phyloP scores from a whole-genome alignment of 2,329 filamentous ascomycete genomes.

The Fusarium sulawesiense region DNA sequence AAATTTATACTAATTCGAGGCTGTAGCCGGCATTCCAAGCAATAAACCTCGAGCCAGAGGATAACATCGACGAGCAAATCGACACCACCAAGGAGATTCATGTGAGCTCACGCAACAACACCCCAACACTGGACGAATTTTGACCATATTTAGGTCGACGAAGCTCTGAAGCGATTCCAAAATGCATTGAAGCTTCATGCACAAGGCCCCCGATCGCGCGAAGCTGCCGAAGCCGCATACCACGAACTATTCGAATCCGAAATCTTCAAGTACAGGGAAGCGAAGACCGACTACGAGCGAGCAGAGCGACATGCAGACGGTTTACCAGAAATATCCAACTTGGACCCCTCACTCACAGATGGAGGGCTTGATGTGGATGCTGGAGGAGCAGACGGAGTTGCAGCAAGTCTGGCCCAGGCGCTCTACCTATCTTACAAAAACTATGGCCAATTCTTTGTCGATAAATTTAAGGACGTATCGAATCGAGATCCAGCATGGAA shows the following conservation, averaged over 20 bases:
- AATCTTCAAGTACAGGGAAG: conserved; percentile 93
- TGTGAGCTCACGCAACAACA: conserved; percentile 50
- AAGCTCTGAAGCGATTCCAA: conserved; percentile 95
- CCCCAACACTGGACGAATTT: background rate
- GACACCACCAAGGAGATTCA: conserved; percentile 97
- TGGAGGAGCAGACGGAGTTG: conserved; percentile 76
- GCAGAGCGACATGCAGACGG: conserved; percentile 67
- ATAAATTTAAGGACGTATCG: conserved; percentile 58
- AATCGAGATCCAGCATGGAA: conserved; percentile 65
- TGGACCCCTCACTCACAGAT: conserved; percentile 60
- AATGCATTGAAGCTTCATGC: conserved; percentile 90
- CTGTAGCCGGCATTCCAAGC: conserved; percentile 79
- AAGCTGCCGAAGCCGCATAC: conserved; percentile 84
- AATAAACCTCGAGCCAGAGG: conserved; percentile 93
- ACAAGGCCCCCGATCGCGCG: conserved; percentile 80
- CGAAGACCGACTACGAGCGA: conserved; percentile 83
- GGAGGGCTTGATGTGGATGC: conserved; percentile 65
- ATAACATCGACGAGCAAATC: conserved; percentile 88
- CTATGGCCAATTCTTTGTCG: conserved; percentile 90
- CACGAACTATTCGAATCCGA: conserved; percentile 87
- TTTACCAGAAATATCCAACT: conserved; percentile 53
- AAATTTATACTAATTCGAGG: conserved; percentile 26
- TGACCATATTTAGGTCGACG: conserved; percentile 74
- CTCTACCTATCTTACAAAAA: conserved; percentile 97
- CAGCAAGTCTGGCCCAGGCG: conserved; percentile 86